phyloP scores from a whole-genome alignment of 148 eudicot species.

The Fagopyrum homotropicum region DNA sequence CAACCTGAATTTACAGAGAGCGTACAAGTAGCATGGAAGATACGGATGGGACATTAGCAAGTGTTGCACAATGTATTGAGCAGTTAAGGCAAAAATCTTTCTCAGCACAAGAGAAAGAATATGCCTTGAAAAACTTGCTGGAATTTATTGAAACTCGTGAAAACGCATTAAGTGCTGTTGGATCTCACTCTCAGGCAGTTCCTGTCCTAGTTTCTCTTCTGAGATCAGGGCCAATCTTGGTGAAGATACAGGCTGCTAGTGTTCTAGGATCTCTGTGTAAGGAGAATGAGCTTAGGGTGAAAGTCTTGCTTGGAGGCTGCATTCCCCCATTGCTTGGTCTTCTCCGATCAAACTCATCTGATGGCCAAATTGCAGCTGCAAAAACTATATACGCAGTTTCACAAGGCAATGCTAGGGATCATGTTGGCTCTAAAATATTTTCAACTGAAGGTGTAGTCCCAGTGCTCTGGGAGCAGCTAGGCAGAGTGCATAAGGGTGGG shows the following conservation, averaged over 20 bases:
- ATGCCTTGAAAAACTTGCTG: conserved; percentile 62
- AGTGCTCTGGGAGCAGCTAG: conserved; percentile 81
- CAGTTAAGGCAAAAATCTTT: conserved; percentile 81
- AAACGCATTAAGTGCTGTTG: conserved; percentile 95
- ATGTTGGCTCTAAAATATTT: conserved; percentile 96
- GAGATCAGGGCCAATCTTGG: conserved; percentile 72
- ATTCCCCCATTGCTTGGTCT: conserved; percentile 95
- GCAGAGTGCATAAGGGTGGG: conserved; percentile 67
- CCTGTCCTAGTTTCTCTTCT: conserved; percentile 95
- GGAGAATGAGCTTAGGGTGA: conserved; percentile 93
- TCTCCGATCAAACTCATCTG: conserved; percentile 78
- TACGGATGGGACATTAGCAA: conserved; percentile 91
- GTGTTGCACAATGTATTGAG: conserved; percentile 98
- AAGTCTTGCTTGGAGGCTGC: conserved; percentile 95
- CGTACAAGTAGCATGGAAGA: conserved; percentile 94
- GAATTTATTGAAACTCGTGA: conserved; percentile 90
- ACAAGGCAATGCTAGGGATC: conserved; percentile 89
- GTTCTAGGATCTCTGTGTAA: conserved; percentile 91
- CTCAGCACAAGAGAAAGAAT: conserved; percentile 77
- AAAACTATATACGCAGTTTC: conserved; percentile 91
- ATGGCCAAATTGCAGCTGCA: conserved; percentile 90
- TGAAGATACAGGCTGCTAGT: conserved; percentile 89
- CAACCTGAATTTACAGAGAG: conserved; percentile 48
- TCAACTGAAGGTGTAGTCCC: conserved; percentile 99
- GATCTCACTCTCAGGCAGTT: conserved; percentile 99